These are phyloP conservation scores for Aphelidium insulamus DNA, from an alignment of 371 early-diverging fungal species.

Conservation along the genomic window DNA sequence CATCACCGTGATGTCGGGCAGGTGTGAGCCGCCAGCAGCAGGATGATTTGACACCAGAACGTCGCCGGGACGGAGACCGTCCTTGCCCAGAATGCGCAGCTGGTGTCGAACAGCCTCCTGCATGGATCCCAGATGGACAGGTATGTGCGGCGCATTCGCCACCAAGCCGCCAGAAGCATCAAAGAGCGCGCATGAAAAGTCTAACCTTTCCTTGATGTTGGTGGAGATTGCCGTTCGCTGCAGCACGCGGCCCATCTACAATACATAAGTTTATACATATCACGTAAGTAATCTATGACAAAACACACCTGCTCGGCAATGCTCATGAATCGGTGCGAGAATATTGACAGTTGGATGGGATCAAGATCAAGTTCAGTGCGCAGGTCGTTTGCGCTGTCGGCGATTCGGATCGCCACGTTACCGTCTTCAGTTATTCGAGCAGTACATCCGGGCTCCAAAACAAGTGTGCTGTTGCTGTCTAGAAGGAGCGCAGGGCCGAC, in stretches of 20 bases:
- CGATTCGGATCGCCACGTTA: conserved; percentile 14
- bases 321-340: conserved; percentile 88
- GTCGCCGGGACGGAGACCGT: conserved; percentile 37
- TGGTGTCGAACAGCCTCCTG: conserved; percentile 83
- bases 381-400: neutral
- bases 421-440: conserved; percentile 60
- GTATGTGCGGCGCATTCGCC: conserved; percentile 84
- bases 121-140: conserved; percentile 82
- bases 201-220: conserved; percentile 89
- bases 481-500: conserved; percentile 75
- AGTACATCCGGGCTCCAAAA: conserved; percentile 55
- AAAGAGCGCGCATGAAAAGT: conserved; percentile 92
- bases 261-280: too few relatives aligned
- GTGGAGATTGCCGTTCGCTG: conserved; percentile 86
- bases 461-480: conserved; percentile 63
- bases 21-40: conserved; percentile 82
- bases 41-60: conserved; percentile 91
- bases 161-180: conserved; percentile 75
- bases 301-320: conserved; percentile 97
- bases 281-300: too few relatives aligned
- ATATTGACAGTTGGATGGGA: conserved; percentile 70
- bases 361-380: conserved; percentile 14
- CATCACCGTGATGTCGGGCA: conserved; percentile 88
- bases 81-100: conserved; percentile 34
- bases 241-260: conserved; percentile 83